Percentiles rank a stretch among this genome's conserved stretches.
phyloP scores from a whole-genome alignment of 2,329 filamentous ascomycete genomes.

The Chaetomium strumarium region DNA sequence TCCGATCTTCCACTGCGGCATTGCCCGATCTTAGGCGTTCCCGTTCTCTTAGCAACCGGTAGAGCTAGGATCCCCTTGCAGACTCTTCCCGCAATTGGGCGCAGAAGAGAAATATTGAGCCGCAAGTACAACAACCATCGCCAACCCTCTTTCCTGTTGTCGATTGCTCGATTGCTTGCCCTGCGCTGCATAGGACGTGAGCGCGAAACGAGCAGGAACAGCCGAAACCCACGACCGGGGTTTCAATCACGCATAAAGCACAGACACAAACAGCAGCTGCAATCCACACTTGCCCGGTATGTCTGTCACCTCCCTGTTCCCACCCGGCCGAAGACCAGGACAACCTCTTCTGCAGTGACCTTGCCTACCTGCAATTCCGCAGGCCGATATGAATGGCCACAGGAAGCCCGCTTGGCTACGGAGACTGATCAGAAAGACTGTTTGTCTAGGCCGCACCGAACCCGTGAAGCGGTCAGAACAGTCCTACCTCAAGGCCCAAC shows the following conservation, averaged over 20 bases:
- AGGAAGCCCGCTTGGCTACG: constrained; percentile 13
- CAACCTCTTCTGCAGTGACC: background rate
- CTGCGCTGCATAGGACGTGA: background rate
- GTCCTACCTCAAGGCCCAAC: background rate
- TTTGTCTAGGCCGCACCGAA: constrained; percentile 13
- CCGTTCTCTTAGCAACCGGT: background rate
- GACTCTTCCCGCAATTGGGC: too few relatives aligned
- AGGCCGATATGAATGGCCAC: constrained; percentile 16
- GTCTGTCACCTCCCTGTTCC: background rate
- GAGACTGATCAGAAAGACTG: constrained; percentile 21
- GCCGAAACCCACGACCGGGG: background rate
- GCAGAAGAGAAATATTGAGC: constrained; percentile 19
- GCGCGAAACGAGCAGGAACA: background rate
- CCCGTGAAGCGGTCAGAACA: background rate
- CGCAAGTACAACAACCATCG: constrained; percentile 13
- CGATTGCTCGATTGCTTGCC: too few relatives aligned
- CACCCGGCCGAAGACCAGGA: too few relatives aligned
- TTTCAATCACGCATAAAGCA: background rate
- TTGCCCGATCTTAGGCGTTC: background rate
- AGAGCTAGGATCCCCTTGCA: background rate
- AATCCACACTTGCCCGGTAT: constrained; percentile 6
- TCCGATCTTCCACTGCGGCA: background rate
- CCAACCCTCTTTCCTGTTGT: background rate
- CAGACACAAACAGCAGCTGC: background rate
- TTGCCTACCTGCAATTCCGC: background rate